Conservation (phyloP, 768 basidiomycete genomes). For the Cystoderma amianthinum region DNA sequence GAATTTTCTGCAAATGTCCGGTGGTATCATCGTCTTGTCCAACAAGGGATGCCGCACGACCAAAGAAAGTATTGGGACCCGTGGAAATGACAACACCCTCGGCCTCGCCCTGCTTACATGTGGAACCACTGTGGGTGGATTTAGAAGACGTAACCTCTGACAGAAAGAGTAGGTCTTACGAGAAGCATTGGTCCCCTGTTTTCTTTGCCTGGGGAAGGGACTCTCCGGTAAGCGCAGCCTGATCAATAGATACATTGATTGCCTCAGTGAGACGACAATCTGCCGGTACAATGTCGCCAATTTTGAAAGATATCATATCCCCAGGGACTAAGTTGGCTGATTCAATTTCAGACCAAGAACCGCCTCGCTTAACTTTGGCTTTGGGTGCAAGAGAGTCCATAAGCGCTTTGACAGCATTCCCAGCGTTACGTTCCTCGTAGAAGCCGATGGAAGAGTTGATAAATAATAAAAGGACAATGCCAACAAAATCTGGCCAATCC, state of each 20-base stretch:
- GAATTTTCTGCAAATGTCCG: conserved; percentile 97
- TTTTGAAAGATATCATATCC: conserved; percentile 97
- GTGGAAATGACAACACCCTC: conserved; percentile 99
- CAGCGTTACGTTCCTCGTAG: conserved; percentile 95
- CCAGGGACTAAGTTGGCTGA: conserved; percentile 88
- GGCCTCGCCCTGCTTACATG: conserved; percentile 98
- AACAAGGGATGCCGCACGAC: conserved; percentile 95
- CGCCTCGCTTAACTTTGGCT: conserved; percentile 86
- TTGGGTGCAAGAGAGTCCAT: conserved; percentile 99
- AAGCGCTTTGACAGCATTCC: conserved; percentile 97
- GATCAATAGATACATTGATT: conserved; percentile 97
- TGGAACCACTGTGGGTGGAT: conserved; percentile 67
- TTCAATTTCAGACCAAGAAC: conserved; percentile 86
- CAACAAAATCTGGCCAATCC: conserved; percentile 98
- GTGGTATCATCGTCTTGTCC: conserved; percentile 97
- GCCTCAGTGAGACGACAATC: conserved; percentile 96
- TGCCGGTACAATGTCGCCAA: conserved; percentile 96
- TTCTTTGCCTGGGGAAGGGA: conserved; percentile 92
- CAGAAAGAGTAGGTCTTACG: conserved; percentile 47
- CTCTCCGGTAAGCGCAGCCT: conserved; percentile 97
- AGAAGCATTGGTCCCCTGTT: conserved; percentile 94
- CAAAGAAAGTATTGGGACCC: conserved; percentile 98
- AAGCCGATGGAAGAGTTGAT: conserved; percentile 98
- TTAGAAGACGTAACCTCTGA: conserved; percentile 2
- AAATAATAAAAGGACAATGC: conserved; percentile 87